A percentile compares a stretch with the other conserved stretches of the same genome.
These are phyloP conservation scores for Thermomyces lanuginosus DNA, from an alignment of 2,329 filamentous ascomycete genomes.

Conservation along the genomic window DNA sequence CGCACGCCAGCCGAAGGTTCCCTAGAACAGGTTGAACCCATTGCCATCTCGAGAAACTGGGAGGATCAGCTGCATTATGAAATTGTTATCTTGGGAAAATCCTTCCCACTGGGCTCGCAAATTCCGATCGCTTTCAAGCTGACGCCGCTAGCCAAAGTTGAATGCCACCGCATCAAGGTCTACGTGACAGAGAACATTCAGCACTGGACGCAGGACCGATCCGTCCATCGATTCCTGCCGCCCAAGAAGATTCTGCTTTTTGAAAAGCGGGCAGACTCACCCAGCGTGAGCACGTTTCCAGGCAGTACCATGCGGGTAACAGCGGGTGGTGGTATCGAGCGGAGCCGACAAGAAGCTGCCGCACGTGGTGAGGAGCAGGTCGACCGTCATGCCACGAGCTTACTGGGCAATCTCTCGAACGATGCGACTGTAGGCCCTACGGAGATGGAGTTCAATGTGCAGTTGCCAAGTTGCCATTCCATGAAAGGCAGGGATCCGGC, in stretches of 20 bases:
- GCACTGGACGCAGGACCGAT: constrained; percentile 74
- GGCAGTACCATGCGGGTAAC: constrained; percentile 61
- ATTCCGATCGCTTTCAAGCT: constrained; percentile 91
- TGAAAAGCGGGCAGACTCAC: constrained; percentile 70
- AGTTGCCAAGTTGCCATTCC: constrained; percentile 73
- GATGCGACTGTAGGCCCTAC: constrained; percentile 71
- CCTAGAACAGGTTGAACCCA: constrained; percentile 78
- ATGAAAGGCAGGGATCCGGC: constrained; percentile 56
- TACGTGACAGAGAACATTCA: constrained; percentile 81
- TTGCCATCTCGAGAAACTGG: constrained; percentile 85
- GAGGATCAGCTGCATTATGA: constrained; percentile 92
- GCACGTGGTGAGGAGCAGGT: constrained; percentile 40
- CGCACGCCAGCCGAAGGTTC: constrained; percentile 76
- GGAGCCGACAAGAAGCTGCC: constrained; percentile 41
- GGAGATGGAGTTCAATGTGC: constrained; percentile 87
- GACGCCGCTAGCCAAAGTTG: constrained; percentile 80
- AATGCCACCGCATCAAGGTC: constrained; percentile 83
- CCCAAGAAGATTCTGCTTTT: constrained; percentile 72
- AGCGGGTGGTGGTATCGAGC: constrained; percentile 64
- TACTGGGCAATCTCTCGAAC: constrained; percentile 63
- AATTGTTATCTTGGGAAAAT: constrained; percentile 90
- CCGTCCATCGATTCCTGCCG: constrained; percentile 69
- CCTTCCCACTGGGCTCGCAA: constrained; percentile 72
- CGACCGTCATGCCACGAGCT: constrained; percentile 44
- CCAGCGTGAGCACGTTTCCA: constrained; percentile 54